Conservation (phyloP, 495 filamentous ascomycete species). For the Cladorrhinum samala region DNA sequence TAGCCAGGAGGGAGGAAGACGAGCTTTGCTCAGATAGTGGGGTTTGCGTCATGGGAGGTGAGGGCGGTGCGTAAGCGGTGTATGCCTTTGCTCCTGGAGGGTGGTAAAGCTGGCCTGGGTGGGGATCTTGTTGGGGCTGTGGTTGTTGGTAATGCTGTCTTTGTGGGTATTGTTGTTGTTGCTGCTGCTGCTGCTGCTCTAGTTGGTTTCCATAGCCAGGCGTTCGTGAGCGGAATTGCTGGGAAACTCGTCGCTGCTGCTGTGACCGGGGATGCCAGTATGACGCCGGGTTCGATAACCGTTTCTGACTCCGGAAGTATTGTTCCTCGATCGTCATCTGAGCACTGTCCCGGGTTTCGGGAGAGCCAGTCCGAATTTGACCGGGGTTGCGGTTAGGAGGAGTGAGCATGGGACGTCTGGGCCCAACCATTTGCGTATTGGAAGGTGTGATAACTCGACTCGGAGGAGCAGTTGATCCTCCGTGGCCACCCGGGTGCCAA, state of each 20-base stretch:
- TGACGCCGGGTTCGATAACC: conserved; percentile 10
- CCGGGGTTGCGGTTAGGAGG: conserved; percentile 20
- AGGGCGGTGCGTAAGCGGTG: background rate
- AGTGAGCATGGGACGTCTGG: conserved; percentile 16
- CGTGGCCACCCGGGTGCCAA: conserved; percentile 14
- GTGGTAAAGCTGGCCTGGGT: background rate
- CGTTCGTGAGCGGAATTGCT: background rate
- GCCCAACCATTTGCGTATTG: background rate
- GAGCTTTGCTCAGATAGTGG: background rate
- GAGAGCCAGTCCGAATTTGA: conserved; percentile 23
- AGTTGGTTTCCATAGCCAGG: conserved; percentile 7
- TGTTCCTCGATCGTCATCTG: conserved; percentile 7
- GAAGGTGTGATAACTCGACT: too few relatives aligned
- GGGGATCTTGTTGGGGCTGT: conserved; percentile 4
- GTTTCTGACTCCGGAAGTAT: conserved; percentile 13
- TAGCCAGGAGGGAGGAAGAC: conserved; percentile 37
- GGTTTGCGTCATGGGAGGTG: background rate
- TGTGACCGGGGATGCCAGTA: conserved; percentile 11
- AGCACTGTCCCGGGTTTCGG: conserved; percentile 10
- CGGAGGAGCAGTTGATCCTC: conserved; percentile 12
- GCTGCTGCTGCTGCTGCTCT: conserved; percentile 9
- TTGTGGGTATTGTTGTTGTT: conserved; percentile 1
- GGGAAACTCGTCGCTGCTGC: conserved; percentile 1
- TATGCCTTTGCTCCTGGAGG: background rate
- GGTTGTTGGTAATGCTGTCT: conserved; percentile 3